phyloP scores from a whole-genome alignment of 2,329 filamentous ascomycete species.

The Penicillium sp. region DNA sequence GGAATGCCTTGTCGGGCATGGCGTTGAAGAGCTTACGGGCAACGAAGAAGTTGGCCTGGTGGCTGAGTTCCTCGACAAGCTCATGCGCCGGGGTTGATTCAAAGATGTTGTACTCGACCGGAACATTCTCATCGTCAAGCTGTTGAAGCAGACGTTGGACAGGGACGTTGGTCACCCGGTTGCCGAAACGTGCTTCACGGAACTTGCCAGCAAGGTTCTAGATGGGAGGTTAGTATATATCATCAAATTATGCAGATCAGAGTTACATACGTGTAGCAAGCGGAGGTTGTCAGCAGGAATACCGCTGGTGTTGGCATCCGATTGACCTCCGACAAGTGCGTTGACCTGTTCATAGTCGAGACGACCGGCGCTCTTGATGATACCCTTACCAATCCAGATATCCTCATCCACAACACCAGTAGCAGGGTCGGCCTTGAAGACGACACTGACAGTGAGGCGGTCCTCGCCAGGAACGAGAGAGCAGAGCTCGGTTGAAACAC shows the following conservation, averaged over 20 bases:
- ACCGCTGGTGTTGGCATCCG: conserved; percentile 64
- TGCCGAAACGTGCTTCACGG: conserved; percentile 81
- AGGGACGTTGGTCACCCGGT: conserved; percentile 76
- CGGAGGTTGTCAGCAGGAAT: conserved; percentile 76
- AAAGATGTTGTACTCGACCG: conserved; percentile 94
- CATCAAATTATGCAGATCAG: not conserved
- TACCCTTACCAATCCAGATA: conserved; percentile 89
- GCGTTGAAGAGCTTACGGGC: conserved; percentile 78
- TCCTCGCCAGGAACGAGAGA: conserved; percentile 85
- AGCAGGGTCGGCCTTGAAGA: conserved; percentile 84
- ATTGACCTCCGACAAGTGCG: conserved; percentile 68
- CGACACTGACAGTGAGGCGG: conserved; percentile 85
- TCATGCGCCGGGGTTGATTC: conserved; percentile 87
- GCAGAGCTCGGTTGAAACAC: conserved; percentile 83
- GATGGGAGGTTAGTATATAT: not conserved
- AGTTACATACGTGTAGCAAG: conserved; percentile 67
- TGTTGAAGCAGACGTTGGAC: conserved; percentile 88
- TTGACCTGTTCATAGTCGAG: conserved; percentile 85
- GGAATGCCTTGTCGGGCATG: conserved; percentile 87
- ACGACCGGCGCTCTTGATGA: conserved; percentile 89
- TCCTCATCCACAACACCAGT: conserved; percentile 84
- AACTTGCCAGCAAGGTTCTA: conserved; percentile 84
- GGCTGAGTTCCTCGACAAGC: conserved; percentile 90
- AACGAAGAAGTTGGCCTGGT: conserved; percentile 88
- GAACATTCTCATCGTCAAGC: conserved; percentile 96